A percentile compares a stretch with the other conserved stretches of the same genome.
Conservation (phyloP, 129 eudicot genomes). For the Chrysanthemum seticuspe region DNA sequence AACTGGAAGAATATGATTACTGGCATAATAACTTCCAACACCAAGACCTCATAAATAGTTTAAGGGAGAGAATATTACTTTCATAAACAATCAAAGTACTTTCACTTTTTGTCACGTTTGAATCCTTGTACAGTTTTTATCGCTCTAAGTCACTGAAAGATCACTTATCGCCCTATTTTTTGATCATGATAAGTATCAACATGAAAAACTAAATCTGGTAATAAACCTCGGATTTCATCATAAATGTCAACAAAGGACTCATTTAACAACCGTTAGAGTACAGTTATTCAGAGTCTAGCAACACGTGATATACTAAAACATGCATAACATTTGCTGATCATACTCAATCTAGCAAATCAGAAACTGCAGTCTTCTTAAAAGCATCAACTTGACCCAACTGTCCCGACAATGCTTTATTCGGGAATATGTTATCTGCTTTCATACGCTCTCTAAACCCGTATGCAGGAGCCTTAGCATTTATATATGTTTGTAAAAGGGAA, state of each 20-base stretch:
- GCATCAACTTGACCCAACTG: conserved; percentile 51
- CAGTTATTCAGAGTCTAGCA: neutral
- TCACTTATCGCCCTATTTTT: too few relatives aligned
- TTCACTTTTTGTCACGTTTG: too few relatives aligned
- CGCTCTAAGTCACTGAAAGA: too few relatives aligned
- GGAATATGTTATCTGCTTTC: conserved; percentile 69
- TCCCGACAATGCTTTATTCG: conserved; percentile 37
- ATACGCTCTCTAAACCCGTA: conserved; percentile 74
- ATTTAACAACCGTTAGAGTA: conserved; percentile 3
- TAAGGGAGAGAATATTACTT: too few relatives aligned
- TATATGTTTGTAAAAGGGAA: conserved; percentile 49
- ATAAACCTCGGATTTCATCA: conserved; percentile 10
- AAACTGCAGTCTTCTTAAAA: conserved; percentile 44
- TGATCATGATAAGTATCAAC: neutral
- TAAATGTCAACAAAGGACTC: conserved; percentile 5
- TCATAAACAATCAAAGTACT: too few relatives aligned
- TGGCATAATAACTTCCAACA: too few relatives aligned
- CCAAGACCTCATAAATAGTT: too few relatives aligned
- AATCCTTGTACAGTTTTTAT: too few relatives aligned
- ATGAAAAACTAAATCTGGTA: neutral
- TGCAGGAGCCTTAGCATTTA: conserved; percentile 57
- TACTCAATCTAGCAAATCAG: conserved; percentile 62
- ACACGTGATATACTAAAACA: conserved; percentile 5
- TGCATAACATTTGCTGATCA: conserved; percentile 10
- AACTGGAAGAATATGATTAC: neutral